Conservation (phyloP, 352 stramenopile species). For the Phytophthora palmivora region DNA sequence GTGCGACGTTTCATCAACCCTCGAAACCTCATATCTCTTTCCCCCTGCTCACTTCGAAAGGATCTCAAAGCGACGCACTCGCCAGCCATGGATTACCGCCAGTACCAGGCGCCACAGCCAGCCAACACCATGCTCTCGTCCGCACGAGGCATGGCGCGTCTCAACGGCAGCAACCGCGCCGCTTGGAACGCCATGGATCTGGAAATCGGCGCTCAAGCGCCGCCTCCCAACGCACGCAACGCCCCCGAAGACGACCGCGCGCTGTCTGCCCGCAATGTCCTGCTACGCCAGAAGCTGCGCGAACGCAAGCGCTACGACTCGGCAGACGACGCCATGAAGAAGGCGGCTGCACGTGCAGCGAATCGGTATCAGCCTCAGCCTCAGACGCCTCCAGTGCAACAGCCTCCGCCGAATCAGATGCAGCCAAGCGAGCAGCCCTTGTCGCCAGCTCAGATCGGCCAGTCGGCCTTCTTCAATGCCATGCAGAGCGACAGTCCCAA, state of each 20-base stretch:
- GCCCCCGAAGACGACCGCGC: constrained; percentile 41
- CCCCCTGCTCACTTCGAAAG: too few species aligned
- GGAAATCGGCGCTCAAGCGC: constrained; percentile 39
- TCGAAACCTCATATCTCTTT: constrained; percentile 16
- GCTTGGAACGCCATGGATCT: constrained; percentile 63
- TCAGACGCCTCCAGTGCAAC: neutral
- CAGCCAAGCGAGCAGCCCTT: constrained; percentile 7
- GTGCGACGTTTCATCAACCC: constrained; percentile 14
- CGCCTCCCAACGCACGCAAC: constrained; percentile 17
- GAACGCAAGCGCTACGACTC: constrained; percentile 88
- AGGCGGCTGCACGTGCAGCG: constrained; percentile 30
- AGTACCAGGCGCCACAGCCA: constrained; percentile 5
- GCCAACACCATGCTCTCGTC: constrained; percentile 30
- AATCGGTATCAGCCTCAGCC: constrained; percentile 22
- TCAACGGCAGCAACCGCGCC: constrained; percentile 47
- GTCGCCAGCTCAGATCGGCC: constrained; percentile 50
- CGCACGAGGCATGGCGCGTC: constrained; percentile 31
- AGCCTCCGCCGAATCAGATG: constrained; percentile 10
- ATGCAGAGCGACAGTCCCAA: constrained; percentile 34
- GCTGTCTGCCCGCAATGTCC: constrained; percentile 80
- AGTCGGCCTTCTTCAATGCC: constrained; percentile 51
- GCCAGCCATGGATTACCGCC: constrained; percentile 27
- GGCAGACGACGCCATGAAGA: constrained; percentile 83
- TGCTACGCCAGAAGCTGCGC: constrained; percentile 73
- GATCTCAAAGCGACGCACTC: neutral